Evolutionary conservation across 441 rosid genomes (phyloP).

Genomic region (Erodium trifolium): DNA sequence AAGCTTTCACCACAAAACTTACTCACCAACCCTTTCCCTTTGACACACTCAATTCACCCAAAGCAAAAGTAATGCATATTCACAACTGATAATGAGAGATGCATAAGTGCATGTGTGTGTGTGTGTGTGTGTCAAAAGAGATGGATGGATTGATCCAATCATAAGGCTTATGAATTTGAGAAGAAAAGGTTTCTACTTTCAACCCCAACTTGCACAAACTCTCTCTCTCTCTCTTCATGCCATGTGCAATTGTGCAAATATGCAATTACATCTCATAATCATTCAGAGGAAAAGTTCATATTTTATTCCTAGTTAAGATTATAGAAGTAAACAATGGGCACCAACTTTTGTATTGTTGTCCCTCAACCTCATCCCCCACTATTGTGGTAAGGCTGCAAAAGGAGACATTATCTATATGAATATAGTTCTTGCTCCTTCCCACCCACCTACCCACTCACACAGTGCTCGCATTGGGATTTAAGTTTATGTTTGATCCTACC

Average conservation of each 20-base stretch:
- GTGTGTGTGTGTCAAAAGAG: background rate
- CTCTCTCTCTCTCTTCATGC: background rate
- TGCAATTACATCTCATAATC: background rate
- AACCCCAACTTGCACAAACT: background rate
- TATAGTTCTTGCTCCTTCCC: no score
- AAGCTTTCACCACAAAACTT: background rate
- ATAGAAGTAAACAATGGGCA: background rate
- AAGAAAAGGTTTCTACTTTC: background rate
- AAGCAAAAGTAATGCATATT: background rate
- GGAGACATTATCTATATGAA: no score
- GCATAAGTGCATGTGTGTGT: background rate
- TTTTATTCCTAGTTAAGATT: background rate
- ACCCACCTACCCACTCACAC: no score
- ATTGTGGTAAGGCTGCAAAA: no score
- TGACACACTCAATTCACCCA: background rate
- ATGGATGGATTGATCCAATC: no score
- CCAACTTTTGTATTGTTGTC: background rate
- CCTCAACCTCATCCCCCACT: background rate
- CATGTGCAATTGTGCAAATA: background rate
- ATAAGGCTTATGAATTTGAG: background rate
- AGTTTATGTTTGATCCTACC: no score
- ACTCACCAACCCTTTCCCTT: background rate
- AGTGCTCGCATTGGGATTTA: no score
- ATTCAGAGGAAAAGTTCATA: background rate
- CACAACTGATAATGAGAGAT: no score